Percentiles rank a stretch among this genome's conserved stretches.
These are phyloP conservation scores for Naganishia sp. DNA, from an alignment of 1,284 basidiomycete genomes.

Conservation along the genomic window DNA sequence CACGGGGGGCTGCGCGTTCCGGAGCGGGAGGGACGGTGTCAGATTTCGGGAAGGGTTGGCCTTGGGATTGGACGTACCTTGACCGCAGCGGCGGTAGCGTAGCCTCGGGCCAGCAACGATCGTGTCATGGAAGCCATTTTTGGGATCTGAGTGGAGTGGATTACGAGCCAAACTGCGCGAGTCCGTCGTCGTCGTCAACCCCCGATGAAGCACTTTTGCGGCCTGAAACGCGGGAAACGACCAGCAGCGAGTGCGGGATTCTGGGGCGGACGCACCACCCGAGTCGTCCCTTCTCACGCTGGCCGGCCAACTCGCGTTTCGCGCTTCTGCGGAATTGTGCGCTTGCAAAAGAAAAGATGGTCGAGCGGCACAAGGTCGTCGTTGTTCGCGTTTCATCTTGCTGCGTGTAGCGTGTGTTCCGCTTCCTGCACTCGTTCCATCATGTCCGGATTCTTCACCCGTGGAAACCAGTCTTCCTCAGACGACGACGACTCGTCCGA, in stretches of 20 bases:
- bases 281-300: neutral
- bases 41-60: neutral
- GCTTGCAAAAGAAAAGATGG: constrained; percentile 7
- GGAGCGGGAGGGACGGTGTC: neutral
- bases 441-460: constrained; percentile 31
- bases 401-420: neutral
- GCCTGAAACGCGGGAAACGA: constrained; percentile 11
- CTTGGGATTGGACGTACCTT: constrained; percentile 44
- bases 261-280: neutral
- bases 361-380: neutral
- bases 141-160: constrained; percentile 10
- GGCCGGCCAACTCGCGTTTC: neutral
- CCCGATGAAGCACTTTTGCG: constrained; percentile 11
- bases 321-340: neutral
- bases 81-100: constrained; percentile 50
- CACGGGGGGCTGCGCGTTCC: constrained; percentile 47
- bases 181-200: neutral
- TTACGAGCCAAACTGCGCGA: neutral
- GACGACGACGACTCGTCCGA: constrained; percentile 48
- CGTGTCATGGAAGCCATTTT: constrained; percentile 51
- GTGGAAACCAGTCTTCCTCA: constrained; percentile 37
- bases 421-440: neutral
- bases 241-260: neutral
- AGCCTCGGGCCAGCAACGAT: constrained; percentile 48
- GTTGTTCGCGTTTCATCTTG: neutral